These are phyloP conservation scores for Lippia alba DNA, from an alignment of 305 asterid species.

Conservation along the genomic window DNA sequence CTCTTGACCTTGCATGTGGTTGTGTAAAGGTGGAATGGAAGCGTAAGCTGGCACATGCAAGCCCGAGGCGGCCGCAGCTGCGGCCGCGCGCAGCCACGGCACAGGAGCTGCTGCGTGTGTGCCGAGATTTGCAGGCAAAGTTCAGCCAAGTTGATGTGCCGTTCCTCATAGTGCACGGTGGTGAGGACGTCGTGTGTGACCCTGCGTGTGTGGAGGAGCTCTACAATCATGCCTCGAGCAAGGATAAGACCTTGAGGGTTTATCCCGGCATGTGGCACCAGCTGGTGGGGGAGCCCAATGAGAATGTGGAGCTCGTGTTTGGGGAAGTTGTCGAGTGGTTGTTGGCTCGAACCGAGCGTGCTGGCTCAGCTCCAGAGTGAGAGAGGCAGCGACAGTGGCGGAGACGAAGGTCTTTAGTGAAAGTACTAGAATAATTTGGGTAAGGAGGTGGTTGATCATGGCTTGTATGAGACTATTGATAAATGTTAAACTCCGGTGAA, in stretches of 20 bases:
- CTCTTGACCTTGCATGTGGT: background rate
- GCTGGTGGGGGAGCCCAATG: slow-evolving; percentile 83
- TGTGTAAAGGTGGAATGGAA: slow-evolving; percentile 81
- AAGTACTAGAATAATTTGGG: slow-evolving; percentile 16
- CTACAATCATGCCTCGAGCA: slow-evolving; percentile 63
- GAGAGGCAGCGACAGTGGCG: background rate
- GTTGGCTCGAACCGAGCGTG: slow-evolving; percentile 54
- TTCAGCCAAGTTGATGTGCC: slow-evolving; percentile 69
- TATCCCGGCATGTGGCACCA: slow-evolving; percentile 94
- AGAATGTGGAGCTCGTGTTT: slow-evolving; percentile 78
- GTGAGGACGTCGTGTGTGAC: slow-evolving; percentile 78
- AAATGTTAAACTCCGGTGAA: background rate
- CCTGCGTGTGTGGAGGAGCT: slow-evolving; percentile 78
- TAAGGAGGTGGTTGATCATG: background rate
- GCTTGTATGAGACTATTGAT: background rate
- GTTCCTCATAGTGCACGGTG: slow-evolving; percentile 81
- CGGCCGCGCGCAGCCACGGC: slow-evolving; percentile 97
- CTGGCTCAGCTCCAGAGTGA: background rate
- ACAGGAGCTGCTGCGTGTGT: slow-evolving; percentile 70
- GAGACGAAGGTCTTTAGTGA: slow-evolving; percentile 2
- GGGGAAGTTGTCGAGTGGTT: slow-evolving; percentile 88
- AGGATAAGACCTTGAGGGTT: slow-evolving; percentile 72
- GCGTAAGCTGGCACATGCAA: slow-evolving; percentile 74
- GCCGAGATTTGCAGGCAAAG: slow-evolving; percentile 74
- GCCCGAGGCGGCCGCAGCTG: slow-evolving; percentile 68